Conservation (phyloP, 139 green algal genomes). For the Chlorella sorokiniana region DNA sequence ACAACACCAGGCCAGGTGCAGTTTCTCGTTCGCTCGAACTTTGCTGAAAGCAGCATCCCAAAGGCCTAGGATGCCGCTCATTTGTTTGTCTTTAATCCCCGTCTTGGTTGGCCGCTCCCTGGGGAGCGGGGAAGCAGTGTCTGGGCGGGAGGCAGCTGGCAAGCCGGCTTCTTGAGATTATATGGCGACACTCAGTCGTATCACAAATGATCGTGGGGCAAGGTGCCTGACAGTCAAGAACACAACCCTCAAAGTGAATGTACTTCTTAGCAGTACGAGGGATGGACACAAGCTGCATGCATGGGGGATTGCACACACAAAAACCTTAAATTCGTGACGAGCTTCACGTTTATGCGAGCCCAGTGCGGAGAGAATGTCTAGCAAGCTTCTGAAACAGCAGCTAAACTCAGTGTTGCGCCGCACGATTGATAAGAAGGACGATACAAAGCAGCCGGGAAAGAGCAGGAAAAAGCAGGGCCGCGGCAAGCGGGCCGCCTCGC, state of each 20-base stretch:
- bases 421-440: slow-evolving; percentile 7
- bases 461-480: slow-evolving; percentile 36
- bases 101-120: no score
- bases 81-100: not conserved
- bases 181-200: no score
- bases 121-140: no score
- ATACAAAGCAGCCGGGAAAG: slow-evolving; percentile 39
- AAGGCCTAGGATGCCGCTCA: slow-evolving; percentile 10
- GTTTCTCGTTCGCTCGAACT: slow-evolving; percentile 38
- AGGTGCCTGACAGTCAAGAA: no score
- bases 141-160: no score
- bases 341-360: no score
- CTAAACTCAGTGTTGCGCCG: slow-evolving; percentile 38
- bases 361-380: slow-evolving; percentile 42
- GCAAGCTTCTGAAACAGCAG: slow-evolving; percentile 47
- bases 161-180: no score
- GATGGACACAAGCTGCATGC: not conserved
- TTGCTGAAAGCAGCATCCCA: slow-evolving; percentile 28
- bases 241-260: no score
- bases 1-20: slow-evolving; percentile 54
- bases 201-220: no score
- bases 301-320: no score
- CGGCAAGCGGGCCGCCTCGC: not conserved
- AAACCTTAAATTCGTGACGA: no score
- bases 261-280: not conserved